Evolutionary conservation across 2,329 filamentous ascomycete species (phyloP), one percentile per base, ranked within the genome.

Genomic region (Neocucurbitaria cava): DNA sequence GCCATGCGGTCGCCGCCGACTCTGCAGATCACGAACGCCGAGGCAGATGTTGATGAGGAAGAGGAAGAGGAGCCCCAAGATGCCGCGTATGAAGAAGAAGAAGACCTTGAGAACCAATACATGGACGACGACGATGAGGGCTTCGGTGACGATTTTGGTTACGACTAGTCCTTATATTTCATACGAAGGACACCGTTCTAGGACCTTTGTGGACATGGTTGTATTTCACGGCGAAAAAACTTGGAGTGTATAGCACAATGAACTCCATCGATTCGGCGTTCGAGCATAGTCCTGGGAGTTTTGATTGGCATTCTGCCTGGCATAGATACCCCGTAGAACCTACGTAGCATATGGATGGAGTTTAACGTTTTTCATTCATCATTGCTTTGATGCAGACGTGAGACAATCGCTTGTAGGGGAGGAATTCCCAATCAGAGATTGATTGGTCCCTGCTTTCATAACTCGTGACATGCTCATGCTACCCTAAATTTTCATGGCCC

Each of bases 121-220:
- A 68, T 77, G 58, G 73, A 78, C 43, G 72, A 77, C 28, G 74
- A 79, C 47, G 78, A 81, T 49, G 74, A 76, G 48, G 77, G 78
- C 31, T 73, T 72, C 30, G 68, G 72, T 7, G 76, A 79, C n/a
- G 76, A 80, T 54, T 75, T 61, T 33, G 61, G 66, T 24, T 61
- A 71, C 28, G 63, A 69, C 35, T 70, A 63, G 31, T 28, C 31
- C 9, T 35, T 17, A 4, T 35, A 5, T 15, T 8, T n/a, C 15
- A n/a, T 35, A n/a, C 4, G 31, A 17, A 15, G 13, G 13, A 31
- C 13, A 31, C 13, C 30, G 9, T 31, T 3, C 13, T n/a, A 17
- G 39, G 30, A 11, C 3, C 30, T 11, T 31, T 31, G 17, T 38
- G 6, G 9, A 21, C n/a, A 23, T 18, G 33, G 13, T 52, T 36